Conservation (phyloP, 495 filamentous ascomycete genomes). For the Talaromyces nanjingensis region DNA sequence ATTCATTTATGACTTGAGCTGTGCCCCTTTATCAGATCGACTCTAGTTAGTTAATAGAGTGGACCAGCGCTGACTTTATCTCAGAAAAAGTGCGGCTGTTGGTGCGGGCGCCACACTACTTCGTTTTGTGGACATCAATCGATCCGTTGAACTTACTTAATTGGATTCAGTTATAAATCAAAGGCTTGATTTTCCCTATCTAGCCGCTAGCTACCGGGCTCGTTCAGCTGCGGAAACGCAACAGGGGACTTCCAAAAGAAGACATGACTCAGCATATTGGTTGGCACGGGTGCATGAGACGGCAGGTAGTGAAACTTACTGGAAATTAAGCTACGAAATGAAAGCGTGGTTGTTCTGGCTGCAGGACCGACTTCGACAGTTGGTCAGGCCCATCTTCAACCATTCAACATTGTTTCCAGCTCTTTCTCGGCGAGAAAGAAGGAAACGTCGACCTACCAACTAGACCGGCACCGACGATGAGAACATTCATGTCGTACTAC, state of each 20-base stretch:
- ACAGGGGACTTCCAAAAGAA: neutral
- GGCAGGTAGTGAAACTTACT: neutral
- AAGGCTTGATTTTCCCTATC: neutral
- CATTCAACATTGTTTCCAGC: constrained; percentile 19
- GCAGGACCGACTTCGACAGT: constrained; percentile 14
- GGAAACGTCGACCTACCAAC: constrained; percentile 17
- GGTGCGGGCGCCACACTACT: neutral
- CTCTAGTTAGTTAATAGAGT: neutral
- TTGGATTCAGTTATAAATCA: neutral
- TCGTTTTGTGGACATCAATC: neutral
- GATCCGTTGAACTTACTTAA: neutral
- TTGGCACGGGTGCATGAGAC: neutral
- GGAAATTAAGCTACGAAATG: neutral
- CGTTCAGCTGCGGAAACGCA: neutral
- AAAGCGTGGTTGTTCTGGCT: neutral
- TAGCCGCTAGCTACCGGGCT: neutral
- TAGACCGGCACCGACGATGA: constrained; percentile 21
- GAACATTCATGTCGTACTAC: constrained; percentile 8
- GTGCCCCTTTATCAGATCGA: neutral
- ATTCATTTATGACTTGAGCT: neutral
- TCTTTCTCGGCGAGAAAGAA: constrained; percentile 9
- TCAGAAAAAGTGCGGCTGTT: neutral
- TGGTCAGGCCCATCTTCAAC: constrained; percentile 31
- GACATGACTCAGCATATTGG: neutral
- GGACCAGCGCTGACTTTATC: neutral